Evolutionary conservation across 2,329 filamentous ascomycete species (phyloP).

Genomic region (Arthroderma sp.): DNA sequence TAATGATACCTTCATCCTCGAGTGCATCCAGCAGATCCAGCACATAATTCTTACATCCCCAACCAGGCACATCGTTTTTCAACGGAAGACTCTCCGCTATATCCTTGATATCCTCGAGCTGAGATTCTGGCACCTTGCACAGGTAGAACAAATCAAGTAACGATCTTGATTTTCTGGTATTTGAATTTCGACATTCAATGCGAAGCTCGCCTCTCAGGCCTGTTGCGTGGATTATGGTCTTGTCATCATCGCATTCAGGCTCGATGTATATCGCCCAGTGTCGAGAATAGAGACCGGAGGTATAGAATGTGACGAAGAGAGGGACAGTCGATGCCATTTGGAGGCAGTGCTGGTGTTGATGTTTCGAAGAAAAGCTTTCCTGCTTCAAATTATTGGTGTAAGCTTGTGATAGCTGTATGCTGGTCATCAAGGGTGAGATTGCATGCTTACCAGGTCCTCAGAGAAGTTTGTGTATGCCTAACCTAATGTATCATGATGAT

Average conservation of each 20-base stretch:
- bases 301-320: too few relatives aligned
- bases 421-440: too few relatives aligned
- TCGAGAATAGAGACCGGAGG: too few relatives aligned
- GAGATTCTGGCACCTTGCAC: constrained; percentile 1
- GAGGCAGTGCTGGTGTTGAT: too few relatives aligned
- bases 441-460: too few relatives aligned
- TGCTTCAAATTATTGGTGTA: too few relatives aligned
- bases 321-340: too few relatives aligned
- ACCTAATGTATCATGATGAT: too few relatives aligned
- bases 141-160: constrained; percentile 5
- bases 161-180: constrained; percentile 3
- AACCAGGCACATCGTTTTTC: constrained; percentile 13
- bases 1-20: constrained; percentile 9
- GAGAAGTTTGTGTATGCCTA: too few relatives aligned
- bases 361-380: too few relatives aligned
- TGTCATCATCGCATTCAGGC: not conserved
- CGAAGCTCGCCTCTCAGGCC: constrained; percentile 4
- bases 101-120: constrained; percentile 8
- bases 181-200: constrained; percentile 4
- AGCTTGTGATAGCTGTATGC: too few relatives aligned
- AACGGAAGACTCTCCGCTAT: constrained; percentile 11
- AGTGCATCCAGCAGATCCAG: constrained; percentile 15
- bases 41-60: constrained; percentile 18
- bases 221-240: constrained; percentile 2
- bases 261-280: too few relatives aligned